A percentile compares a stretch with the other conserved stretches of the same genome.
Evolutionary conservation across 208 protist species (phyloP).

Genomic region (Tritrichomonas musculus): DNA sequence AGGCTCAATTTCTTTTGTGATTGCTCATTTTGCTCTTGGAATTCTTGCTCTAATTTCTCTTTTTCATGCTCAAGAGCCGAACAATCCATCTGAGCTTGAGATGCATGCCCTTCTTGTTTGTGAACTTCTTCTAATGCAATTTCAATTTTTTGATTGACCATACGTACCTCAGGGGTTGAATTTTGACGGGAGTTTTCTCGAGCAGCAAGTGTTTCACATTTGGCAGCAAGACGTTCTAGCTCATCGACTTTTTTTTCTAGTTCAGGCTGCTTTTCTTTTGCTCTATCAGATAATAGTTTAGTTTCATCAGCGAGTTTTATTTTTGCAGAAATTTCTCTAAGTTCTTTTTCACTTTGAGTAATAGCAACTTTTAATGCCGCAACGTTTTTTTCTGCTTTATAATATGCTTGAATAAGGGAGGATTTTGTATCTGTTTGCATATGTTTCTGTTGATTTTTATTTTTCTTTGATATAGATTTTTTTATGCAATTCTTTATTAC

Average conservation of each 20-base stretch:
- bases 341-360: too few relatives aligned
- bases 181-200: slow-evolving; percentile 6
- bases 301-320: not conserved
- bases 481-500: too few relatives aligned
- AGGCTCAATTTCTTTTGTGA: not conserved
- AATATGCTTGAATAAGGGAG: too few relatives aligned
- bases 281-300: not conserved
- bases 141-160: not conserved
- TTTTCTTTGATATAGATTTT: too few relatives aligned
- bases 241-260: not conserved
- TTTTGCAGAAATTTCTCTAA: not conserved
- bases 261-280: not conserved
- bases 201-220: not conserved
- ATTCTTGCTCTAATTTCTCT: not conserved
- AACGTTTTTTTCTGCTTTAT: too few relatives aligned
- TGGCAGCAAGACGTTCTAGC: not conserved
- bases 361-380: too few relatives aligned
- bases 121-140: not conserved
- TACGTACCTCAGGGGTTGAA: not conserved
- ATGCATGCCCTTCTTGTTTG: not conserved
- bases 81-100: not conserved
- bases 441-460: too few relatives aligned
- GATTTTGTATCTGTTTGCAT: too few relatives aligned
- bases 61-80: not conserved
- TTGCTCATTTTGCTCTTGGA: not conserved